Base-by-base conservation (phyloP, 140 eudicot species). In the Oenanthe javanica region DNA sequence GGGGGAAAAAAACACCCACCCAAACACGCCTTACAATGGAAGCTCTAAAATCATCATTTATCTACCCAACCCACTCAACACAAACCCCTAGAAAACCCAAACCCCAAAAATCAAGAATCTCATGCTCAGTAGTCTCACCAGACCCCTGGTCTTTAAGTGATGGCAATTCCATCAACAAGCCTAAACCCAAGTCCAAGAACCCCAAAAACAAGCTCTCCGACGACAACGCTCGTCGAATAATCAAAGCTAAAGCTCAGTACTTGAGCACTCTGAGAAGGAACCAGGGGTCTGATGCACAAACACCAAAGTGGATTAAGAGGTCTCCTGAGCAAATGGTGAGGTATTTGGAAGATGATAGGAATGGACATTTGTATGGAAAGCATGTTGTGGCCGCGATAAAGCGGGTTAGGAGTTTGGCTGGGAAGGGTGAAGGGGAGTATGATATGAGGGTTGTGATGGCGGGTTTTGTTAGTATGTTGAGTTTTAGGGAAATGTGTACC, bases 321-420 rank as follows among this genome's bases (percentile, higher is more conserved):
- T 81, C 92, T 5, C 98, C 98, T 11, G 96, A 94, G 59, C 98
- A 94, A 84, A 94, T 94, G 98, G 87, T 85, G 16, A 93, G 83
- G 78, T 94, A 94, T 79, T 71, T 94, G 85, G 91, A 92, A 63
- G 98, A 94, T 46, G 98, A 94, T 63, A 87, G 97, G 81, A 86
- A 92, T 15, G 98, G 97, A 1, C 97, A 94, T 59, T 75, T 94
- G 86, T 94, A 94, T 51, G 98, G 97, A 9, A 82, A 88, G 52
- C 96, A 94, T 79, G 98, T 94, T 6, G 91, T 90, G 12, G 98
- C 98, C 1, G 98, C 98, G 3, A 89, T 94, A 13, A 87, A 86
- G 57, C 76, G 87, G 18, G 96, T 94, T 2, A 80, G 98, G 76
- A 85, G 96, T 61, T 85, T 88, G 45, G 84, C 97, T 5, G 86